Percentiles rank a stretch among this genome's conserved stretches.
phyloP scores from a whole-genome alignment of 805 yeast species.

The Pichia thaimueangensis region DNA sequence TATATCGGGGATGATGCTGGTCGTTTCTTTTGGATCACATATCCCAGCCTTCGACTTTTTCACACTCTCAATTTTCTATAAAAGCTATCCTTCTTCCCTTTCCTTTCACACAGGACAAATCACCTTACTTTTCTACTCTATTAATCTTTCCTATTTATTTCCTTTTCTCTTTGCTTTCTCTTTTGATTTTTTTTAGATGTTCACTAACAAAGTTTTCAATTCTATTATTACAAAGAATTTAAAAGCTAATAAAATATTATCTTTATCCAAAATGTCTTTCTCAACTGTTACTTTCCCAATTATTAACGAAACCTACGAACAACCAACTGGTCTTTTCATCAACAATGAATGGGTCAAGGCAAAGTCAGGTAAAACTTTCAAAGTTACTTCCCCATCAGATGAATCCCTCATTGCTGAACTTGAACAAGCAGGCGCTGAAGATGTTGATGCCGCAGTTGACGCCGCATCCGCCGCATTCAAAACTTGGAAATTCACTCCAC shows the following conservation, averaged over 20 bases:
- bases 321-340: constrained; percentile 55
- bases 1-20: no score
- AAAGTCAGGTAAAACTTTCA: constrained; percentile 44
- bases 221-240: background rate
- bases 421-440: constrained; percentile 51
- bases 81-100: no score
- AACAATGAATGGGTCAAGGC: constrained; percentile 51
- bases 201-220: background rate
- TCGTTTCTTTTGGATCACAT: background rate
- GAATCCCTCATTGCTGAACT: constrained; percentile 46
- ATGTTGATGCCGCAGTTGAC: constrained; percentile 63
- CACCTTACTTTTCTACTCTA: background rate
- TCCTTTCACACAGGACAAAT: no score
- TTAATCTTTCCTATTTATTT: background rate
- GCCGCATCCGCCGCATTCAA: constrained; percentile 59
- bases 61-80: background rate
- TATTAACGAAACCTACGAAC: constrained; percentile 49
- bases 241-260: no score
- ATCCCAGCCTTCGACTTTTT: background rate
- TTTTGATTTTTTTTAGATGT: background rate
- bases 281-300: constrained; percentile 53
- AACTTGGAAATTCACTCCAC: constrained; percentile 56
- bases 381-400: constrained; percentile 45
- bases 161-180: background rate
- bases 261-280: constrained; percentile 11